phyloP scores from a whole-genome alignment of 176 grass and related monocot genomes.

The Pontederia crassipes region DNA sequence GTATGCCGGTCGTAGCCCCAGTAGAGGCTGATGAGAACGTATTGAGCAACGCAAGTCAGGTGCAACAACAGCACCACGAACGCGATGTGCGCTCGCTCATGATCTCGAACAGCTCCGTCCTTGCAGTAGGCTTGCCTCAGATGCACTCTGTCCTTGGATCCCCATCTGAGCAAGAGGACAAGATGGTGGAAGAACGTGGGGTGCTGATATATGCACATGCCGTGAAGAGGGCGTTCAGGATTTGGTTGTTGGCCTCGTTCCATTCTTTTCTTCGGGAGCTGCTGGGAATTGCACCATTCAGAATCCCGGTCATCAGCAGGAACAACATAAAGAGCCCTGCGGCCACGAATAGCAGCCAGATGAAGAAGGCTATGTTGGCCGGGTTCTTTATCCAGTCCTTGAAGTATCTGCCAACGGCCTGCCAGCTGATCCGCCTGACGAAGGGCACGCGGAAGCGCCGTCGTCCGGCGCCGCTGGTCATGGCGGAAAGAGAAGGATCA shows the following conservation, averaged over 20 bases:
- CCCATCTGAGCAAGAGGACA: slow-evolving; percentile 62
- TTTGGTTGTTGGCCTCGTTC: slow-evolving; percentile 78
- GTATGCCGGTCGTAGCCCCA: slow-evolving; percentile 53
- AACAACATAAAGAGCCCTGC: slow-evolving; percentile 43
- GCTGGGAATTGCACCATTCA: slow-evolving; percentile 46
- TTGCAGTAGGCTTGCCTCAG: slow-evolving; percentile 56
- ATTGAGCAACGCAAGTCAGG: slow-evolving; percentile 63
- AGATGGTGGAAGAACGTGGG: slow-evolving; percentile 82
- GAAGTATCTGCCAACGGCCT: slow-evolving; percentile 34
- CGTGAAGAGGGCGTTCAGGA: slow-evolving; percentile 95
- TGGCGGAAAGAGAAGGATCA: background rate
- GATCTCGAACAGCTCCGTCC: slow-evolving; percentile 27
- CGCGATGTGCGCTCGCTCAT: slow-evolving; percentile 49
- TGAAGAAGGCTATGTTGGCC: slow-evolving; percentile 61
- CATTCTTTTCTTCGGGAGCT: slow-evolving; percentile 58
- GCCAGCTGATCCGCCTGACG: slow-evolving; percentile 56
- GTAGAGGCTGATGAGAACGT: slow-evolving; percentile 70
- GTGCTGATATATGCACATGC: slow-evolving; percentile 92
- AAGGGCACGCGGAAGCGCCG: slow-evolving; percentile 63
- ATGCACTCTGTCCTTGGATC: slow-evolving; percentile 30
- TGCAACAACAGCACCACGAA: slow-evolving; percentile 57
- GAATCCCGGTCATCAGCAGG: slow-evolving; percentile 59
- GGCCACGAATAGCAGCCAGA: slow-evolving; percentile 53
- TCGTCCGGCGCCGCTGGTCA: background rate
- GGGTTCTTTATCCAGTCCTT: slow-evolving; percentile 73